A percentile compares a stretch with the other conserved stretches of the same genome.
These are phyloP conservation scores for Eucalyptus erythrocorys DNA, from an alignment of 345 rosid species.

Conservation along the genomic window DNA sequence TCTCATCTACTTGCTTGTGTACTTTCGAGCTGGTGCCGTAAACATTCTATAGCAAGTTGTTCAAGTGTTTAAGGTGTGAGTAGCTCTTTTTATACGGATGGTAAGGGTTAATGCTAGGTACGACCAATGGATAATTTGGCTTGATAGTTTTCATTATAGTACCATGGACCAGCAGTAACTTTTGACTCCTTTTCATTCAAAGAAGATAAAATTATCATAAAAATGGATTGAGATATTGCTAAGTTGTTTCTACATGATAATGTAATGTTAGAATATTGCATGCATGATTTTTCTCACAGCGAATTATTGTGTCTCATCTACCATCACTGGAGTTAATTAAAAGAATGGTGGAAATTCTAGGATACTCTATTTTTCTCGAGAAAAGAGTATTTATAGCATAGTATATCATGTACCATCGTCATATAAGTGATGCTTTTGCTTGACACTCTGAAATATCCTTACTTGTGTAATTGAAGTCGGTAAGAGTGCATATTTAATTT, in stretches of 20 bases:
- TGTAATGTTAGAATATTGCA: background rate
- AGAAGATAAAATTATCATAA: background rate
- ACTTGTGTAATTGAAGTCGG: background rate
- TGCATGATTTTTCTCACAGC: background rate
- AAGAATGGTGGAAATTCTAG: background rate
- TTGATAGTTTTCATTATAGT: background rate
- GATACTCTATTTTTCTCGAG: background rate
- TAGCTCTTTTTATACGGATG: background rate
- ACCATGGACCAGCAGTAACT: background rate
- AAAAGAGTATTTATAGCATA: background rate
- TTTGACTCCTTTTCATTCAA: background rate
- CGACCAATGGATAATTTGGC: background rate
- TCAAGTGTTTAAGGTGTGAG: conserved; percentile 39
- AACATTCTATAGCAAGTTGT: conserved; percentile 31
- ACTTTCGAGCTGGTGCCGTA: background rate
- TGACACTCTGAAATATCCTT: background rate
- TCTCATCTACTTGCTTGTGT: background rate
- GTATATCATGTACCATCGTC: background rate
- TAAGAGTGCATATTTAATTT: background rate
- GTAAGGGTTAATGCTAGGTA: background rate
- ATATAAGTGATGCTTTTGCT: background rate
- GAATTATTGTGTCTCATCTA: background rate
- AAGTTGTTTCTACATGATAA: background rate
- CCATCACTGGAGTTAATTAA: background rate
- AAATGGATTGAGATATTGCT: background rate